Evolutionary conservation across 352 stramenopile species (phyloP), one percentile per base, ranked within the genome.

Genomic region (Globisporangium alternatum): DNA sequence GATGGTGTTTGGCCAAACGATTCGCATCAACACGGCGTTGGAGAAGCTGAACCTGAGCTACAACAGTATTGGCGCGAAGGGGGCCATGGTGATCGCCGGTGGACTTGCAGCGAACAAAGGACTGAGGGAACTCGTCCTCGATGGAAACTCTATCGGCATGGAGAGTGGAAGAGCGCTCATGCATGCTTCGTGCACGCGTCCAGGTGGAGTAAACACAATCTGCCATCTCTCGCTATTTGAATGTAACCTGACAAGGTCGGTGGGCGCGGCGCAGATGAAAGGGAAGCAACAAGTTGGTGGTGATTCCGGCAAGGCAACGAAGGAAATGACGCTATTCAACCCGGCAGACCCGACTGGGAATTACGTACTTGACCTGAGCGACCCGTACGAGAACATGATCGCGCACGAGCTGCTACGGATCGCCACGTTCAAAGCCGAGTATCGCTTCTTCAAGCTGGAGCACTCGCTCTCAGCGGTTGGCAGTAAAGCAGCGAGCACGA

Each of bases 361-460:
- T 31, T 95, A 93, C 60, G 35, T 68, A 0, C 63, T 95, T 0
- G 75, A 90, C 35, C 60, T 93, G n/a, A 74, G 70, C 17, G 80
- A 90, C 33, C 75, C 86, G 5, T 95, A 91, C 64, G 84, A 91
- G 45, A 66, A 83, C 64, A 89, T 90, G 72, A 84, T 95, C 19
- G 80, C 81, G 0, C 76, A 85, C 25, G 80, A 91, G 30, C 52
- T 95, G 21, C 70, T 93, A 5, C 82, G 82, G 3, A 57, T 93
- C 6, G 84, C 84, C 8, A 83, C 78, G 41, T 78, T 75, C 30
- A 74, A 89, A 19, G 41, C 53, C 1, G 77, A 73, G 17, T 91
- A 80, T 60, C 67, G 72, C 1, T 91, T 91, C 30, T 66, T 62
- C 5, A 80, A 67, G 30, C 66, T 92, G 12, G 81, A 90, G 69